Conservation (phyloP, 2,329 filamentous ascomycete species). For the Aquanectria penicillioides region DNA sequence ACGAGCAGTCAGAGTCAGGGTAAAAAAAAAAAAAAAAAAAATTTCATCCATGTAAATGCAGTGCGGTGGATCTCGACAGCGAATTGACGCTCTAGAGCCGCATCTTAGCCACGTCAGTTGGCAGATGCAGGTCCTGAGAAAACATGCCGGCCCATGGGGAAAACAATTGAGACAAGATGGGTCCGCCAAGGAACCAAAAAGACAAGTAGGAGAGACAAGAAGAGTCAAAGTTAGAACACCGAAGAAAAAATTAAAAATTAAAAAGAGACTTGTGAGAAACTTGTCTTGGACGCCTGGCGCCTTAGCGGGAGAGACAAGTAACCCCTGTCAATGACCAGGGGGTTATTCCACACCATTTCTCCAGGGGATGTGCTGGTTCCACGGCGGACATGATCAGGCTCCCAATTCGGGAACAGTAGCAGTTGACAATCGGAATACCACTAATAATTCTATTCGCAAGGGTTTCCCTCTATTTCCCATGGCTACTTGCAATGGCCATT, state of each 20-base stretch:
- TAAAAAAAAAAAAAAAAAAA: constrained; percentile 5
- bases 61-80: constrained; percentile 27
- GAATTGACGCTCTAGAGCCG: constrained; percentile 30
- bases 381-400: constrained; percentile 10
- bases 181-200: constrained; percentile 15
- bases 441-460: constrained; percentile 13
- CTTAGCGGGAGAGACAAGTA: constrained; percentile 10
- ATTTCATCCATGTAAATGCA: constrained; percentile 23
- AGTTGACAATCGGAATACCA: constrained; percentile 11
- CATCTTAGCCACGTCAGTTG: constrained; percentile 40
- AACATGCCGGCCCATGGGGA: constrained; percentile 26
- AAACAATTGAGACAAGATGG: constrained; percentile 34
- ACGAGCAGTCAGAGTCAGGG: too few relatives aligned
- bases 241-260: neutral
- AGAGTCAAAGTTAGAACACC: neutral
- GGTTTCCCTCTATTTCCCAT: constrained; percentile 30
- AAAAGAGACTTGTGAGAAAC: constrained; percentile 21
- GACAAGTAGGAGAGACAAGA: constrained; percentile 9
- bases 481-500: too few relatives aligned
- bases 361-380: constrained; percentile 10
- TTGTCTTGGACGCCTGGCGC: constrained; percentile 12
- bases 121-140: constrained; percentile 37
- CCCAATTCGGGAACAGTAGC: constrained; percentile 12
- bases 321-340: constrained; percentile 35
- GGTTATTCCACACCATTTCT: constrained; percentile 36